These are phyloP conservation scores for Candida boleticola DNA, from an alignment of 805 yeast genomes.

Conservation along the genomic window DNA sequence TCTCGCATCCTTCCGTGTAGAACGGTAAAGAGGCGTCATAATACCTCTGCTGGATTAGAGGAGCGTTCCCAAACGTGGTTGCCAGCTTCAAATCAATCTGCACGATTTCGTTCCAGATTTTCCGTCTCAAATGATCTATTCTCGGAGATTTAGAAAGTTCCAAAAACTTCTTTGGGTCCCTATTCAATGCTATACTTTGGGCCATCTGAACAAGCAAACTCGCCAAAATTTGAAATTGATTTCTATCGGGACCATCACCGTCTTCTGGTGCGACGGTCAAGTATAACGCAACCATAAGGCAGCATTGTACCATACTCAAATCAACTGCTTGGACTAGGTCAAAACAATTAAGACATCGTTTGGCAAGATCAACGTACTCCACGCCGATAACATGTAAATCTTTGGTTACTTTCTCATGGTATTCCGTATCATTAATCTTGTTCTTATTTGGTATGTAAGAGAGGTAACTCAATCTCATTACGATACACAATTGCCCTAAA, in stretches of 20 bases:
- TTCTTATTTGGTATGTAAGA: conserved; percentile 12
- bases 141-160: conserved; percentile 9
- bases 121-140: conserved; percentile 12
- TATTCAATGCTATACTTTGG: conserved; percentile 12
- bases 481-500: conserved; percentile 12
- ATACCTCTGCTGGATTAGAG: conserved; percentile 6
- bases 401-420: too few species aligned
- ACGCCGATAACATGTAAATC: conserved; percentile 13
- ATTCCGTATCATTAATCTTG: not conserved
- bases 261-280: conserved; percentile 15
- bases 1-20: conserved; percentile 7
- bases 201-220: conserved; percentile 16
- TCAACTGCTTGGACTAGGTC: conserved; percentile 10
- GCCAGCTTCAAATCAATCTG: conserved; percentile 11
- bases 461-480: conserved; percentile 15
- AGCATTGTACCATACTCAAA: conserved; percentile 12
- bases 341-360: conserved; percentile 12
- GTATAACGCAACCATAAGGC: conserved; percentile 11
- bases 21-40: conserved; percentile 11
- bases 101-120: conserved; percentile 14
- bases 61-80: conserved; percentile 13
- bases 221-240: conserved; percentile 13
- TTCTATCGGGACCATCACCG: conserved; percentile 16
- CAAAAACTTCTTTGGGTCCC: conserved; percentile 12
- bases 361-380: conserved; percentile 15